Base-by-base conservation (phyloP, 257 asterid genomes). In the Fraxinus excelsior region DNA sequence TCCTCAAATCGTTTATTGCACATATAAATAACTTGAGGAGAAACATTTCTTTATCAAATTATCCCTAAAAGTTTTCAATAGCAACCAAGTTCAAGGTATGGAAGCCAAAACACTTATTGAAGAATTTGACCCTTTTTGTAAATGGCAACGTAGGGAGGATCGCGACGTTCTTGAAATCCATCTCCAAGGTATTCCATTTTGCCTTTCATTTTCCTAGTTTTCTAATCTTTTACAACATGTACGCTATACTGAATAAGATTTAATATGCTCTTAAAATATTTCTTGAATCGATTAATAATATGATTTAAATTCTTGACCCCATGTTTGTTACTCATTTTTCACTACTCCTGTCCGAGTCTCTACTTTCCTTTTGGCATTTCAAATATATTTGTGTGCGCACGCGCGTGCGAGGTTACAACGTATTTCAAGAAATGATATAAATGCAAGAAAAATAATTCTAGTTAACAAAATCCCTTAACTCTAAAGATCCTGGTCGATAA, bases 121-220 rank as follows among this genome's bases (percentile, higher is more conserved):
- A 25, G 94, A 91, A 82, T 87, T 91, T 16, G 96, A 91, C 32
- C 96, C 96, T 4, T 82, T 76, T 29, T 87, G 94, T 86, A 82
- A 74, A 76, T 91, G 96, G 96, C 81, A 87, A 34, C 90, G 89
- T 3, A 79, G 70, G n/a, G 85, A 86, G 73, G 89, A 82, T 64
- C 69, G 76, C 0, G 94, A 91, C 78, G 67, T 86, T 81, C 91
- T 91, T 38, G 85, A 85, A 62, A 31, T 91, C 42, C 84, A 84
- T 74, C 88, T 91, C 77, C 86, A 79, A 82, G 96, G 94, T 90
- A 23, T 9, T 28, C 31, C 5, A 7, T 35, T 14, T 19, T 0
- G n/a, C 40, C 38, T 58, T 53, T 70, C 29, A 1, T 10, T 72
- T 80, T 9, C 26, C 26, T 3, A 29, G 25, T 25, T 34, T 8